phyloP scores from a whole-genome alignment of 1,284 basidiomycete species.

The Mycena citricolor region DNA sequence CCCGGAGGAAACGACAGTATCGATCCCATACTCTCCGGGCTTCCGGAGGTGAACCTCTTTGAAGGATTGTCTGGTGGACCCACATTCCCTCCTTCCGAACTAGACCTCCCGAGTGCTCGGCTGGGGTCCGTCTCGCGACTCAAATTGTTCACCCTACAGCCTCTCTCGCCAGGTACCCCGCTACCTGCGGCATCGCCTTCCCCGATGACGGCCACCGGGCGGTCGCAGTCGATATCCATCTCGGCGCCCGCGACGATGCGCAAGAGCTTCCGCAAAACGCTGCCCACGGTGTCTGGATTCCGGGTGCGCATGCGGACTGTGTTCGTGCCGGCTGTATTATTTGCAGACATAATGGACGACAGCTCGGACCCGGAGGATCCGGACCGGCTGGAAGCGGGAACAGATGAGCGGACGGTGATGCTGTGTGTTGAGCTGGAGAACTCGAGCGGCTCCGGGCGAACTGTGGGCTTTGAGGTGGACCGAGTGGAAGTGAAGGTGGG shows the following conservation, averaged over 20 bases:
- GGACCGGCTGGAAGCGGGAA: slow-evolving; percentile 63
- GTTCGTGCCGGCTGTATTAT: slow-evolving; percentile 79
- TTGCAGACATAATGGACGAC: slow-evolving; percentile 39
- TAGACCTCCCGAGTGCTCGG: slow-evolving; percentile 62
- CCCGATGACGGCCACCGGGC: slow-evolving; percentile 37
- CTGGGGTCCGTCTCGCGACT: slow-evolving; percentile 62
- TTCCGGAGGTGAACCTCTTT: slow-evolving; percentile 82
- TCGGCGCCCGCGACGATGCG: slow-evolving; percentile 63
- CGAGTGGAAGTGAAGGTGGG: slow-evolving; percentile 70
- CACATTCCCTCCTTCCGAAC: slow-evolving; percentile 38
- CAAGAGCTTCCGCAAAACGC: slow-evolving; percentile 81
- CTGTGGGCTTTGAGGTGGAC: slow-evolving; percentile 70
- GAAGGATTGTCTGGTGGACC: slow-evolving; percentile 58
- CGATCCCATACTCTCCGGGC: slow-evolving; percentile 39
- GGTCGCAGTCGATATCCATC: slow-evolving; percentile 28
- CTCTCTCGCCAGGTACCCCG: slow-evolving; percentile 37
- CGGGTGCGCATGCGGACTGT: slow-evolving; percentile 86
- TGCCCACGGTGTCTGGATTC: slow-evolving; percentile 78
- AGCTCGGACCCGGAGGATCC: slow-evolving; percentile 45
- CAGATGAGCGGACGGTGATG: slow-evolving; percentile 79
- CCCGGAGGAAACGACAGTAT: slow-evolving; percentile 9
- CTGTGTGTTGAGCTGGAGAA: slow-evolving; percentile 87
- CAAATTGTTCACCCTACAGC: slow-evolving; percentile 60
- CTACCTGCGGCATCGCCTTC: slow-evolving; percentile 42
- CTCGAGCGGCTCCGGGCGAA: slow-evolving; percentile 53